Evolutionary conservation across 2,329 filamentous ascomycete genomes (phyloP).

Genomic region (Chaetothyriales sp.): DNA sequence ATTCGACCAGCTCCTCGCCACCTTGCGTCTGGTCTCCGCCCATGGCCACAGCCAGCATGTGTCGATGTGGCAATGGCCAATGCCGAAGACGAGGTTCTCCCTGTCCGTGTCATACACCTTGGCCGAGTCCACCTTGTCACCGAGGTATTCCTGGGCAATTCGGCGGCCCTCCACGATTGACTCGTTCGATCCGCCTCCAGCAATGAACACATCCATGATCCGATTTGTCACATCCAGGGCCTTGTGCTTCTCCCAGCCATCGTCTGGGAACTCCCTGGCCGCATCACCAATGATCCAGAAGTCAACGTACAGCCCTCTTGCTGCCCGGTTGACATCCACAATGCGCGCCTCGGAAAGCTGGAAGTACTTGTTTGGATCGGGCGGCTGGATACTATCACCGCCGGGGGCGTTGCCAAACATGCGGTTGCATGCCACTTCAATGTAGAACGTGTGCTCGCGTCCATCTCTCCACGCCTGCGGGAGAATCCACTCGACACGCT

Average conservation of each 20-base stretch:
- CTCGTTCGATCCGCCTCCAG: constrained; percentile 54
- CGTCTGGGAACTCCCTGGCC: constrained; percentile 72
- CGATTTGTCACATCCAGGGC: constrained; percentile 70
- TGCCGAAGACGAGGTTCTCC: constrained; percentile 65
- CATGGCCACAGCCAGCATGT: constrained; percentile 98
- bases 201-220: constrained; percentile 81
- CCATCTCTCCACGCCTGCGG: constrained; percentile 70
- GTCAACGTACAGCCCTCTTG: constrained; percentile 70
- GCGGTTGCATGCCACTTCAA: constrained; percentile 96
- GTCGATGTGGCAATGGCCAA: constrained; percentile 96
- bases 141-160: constrained; percentile 71
- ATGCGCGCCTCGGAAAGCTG: constrained; percentile 65
- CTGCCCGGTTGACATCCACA: constrained; percentile 73
- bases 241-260: constrained; percentile 79
- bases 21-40: constrained; percentile 93
- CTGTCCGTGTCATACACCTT: constrained; percentile 68
- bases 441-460: constrained; percentile 75
- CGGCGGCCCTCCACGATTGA: constrained; percentile 66
- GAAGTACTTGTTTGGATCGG: constrained; percentile 70
- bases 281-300: constrained; percentile 94
- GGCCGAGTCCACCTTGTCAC: constrained; percentile 62
- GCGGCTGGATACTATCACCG: constrained; percentile 77
- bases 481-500: constrained; percentile 81
- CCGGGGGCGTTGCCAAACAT: constrained; percentile 92
- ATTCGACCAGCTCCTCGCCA: constrained; percentile 89